These are phyloP conservation scores for Phytophthora melonis DNA, from an alignment of 352 stramenopile species.

Conservation along the genomic window DNA sequence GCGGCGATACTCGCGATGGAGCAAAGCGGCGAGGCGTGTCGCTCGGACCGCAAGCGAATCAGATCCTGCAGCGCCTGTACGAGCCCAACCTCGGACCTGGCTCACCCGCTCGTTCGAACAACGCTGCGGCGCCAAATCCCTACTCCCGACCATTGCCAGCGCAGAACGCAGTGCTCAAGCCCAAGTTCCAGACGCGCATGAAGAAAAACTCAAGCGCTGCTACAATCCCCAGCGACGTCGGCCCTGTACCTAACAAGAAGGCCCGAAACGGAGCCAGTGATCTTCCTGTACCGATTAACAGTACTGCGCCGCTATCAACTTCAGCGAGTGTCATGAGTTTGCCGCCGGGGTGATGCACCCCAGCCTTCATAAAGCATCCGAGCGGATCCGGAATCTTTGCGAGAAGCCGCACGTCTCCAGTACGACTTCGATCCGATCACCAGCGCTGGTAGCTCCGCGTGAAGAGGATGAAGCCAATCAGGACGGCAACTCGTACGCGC, in stretches of 20 bases:
- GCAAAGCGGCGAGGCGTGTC: slow-evolving; percentile 59
- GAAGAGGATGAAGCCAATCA: slow-evolving; percentile 39
- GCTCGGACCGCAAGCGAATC: slow-evolving; percentile 59
- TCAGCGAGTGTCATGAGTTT: slow-evolving; percentile 50
- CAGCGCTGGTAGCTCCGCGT: slow-evolving; percentile 16
- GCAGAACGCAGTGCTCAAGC: slow-evolving; percentile 45
- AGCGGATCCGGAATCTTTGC: slow-evolving; percentile 60
- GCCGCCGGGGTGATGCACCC: slow-evolving; percentile 54
- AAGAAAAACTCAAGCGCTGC: slow-evolving; percentile 61
- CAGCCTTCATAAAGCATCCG: slow-evolving; percentile 63
- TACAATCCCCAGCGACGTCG: slow-evolving; percentile 29
- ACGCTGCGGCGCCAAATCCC: not conserved
- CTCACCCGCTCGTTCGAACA: slow-evolving; percentile 7
- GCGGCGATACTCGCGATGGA: slow-evolving; percentile 49
- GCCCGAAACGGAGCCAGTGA: not conserved
- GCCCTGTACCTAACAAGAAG: not conserved
- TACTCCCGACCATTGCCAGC: slow-evolving; percentile 7
- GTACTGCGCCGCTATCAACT: slow-evolving; percentile 5
- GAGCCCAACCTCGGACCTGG: slow-evolving; percentile 64
- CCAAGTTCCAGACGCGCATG: slow-evolving; percentile 50
- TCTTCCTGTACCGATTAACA: not conserved
- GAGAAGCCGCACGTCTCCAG: slow-evolving; percentile 40
- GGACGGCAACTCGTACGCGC: slow-evolving; percentile 11
- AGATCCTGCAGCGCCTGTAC: slow-evolving; percentile 77
- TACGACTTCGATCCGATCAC: slow-evolving; percentile 17